Evolutionary conservation across 75 land plant genomes (phyloP), one percentile per base, ranked within the genome.

Genomic region (Isoetes taiwanensis): DNA sequence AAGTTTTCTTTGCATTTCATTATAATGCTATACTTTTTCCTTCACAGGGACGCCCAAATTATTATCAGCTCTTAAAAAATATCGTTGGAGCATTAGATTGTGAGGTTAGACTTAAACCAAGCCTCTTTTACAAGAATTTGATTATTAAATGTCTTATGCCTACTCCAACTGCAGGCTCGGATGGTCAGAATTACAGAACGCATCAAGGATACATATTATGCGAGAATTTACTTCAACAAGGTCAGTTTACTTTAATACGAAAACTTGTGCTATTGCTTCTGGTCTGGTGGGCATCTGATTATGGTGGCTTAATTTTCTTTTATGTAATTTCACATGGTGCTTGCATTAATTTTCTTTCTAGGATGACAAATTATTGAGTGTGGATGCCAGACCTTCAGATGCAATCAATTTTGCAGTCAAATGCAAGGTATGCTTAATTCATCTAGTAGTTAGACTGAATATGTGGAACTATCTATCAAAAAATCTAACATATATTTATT

Each of bases 361-460:
- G 52, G 78, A 78, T 32, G 67, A 69, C 24, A 67, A 61, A 17
- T 54, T 68, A 33, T 21, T 77, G 19, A 75, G 72, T 72, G 72
- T 86, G 33, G 93, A 86, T 71, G 75, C 81, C 14, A 74, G 87
- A 3, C 93, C 93, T 28, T 83, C 93, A 26, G 93, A 86, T 72
- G 93, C 93, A 50, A 75, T 83, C 59, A 83, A 80, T 59, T 33
- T 86, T 5, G 93, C 93, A 25, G 76, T 58, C 32, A 72, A 79
- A 59, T 80, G 80, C 66, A 83, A 77, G 93, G 86, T 85, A 66
- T 39, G n/a, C n/a, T n/a, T n/a, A n/a, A n/a, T n/a, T n/a, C n/a
- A n/a, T n/a, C n/a, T n/a, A n/a, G n/a, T n/a, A n/a, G n/a, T n/a
- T n/a, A n/a, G n/a, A n/a, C n/a, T n/a, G n/a, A n/a, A n/a, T n/a